Evolutionary conservation across 169 alveolate genomes (phyloP), one percentile per base, ranked within the genome.

Genomic region (Eimeria mitis): DNA sequence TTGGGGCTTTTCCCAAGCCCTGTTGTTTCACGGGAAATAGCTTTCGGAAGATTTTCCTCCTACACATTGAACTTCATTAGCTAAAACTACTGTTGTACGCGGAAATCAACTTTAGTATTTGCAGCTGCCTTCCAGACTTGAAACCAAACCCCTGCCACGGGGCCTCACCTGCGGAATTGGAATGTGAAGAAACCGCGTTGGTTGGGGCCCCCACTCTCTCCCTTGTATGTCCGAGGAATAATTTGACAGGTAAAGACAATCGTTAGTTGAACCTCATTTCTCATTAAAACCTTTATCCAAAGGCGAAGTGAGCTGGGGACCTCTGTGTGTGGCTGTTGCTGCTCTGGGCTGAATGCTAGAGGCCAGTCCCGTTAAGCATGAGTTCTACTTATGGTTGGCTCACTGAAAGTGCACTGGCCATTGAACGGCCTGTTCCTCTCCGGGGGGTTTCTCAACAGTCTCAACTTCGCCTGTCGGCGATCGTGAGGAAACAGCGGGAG

Each of bases 351-450:
- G 3, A 34, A 14, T 6, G n/a, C n/a, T 6, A 54, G 1, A 19
- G 28, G 9, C 16, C 81, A 37, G 52, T n/a, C 81, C 61, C 6
- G 61, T 75, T 40, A 56, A 87, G 79, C 52, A 87, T 87, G 94
- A 87, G 94, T 63, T 87, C 94, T 25, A 87, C 94, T 8, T 87
- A 87, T 65, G 94, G 94, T 13, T 87, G 94, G 94, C 94, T 87
- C n/a, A 87, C 94, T 87, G 94, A 87, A n/a, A 87, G 94, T 34
- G 83, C 94, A 37, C 37, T 87, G 63, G 61, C 94, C 63, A 65
- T 87, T 65, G 94, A 87, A 63, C 81, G 94, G 42, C 94, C 94
- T 21, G 31, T 87, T 21, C 94, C 94, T 44, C n/a, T 87, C 4
- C 79, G 63, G 11, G 94, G 84, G 6, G 83, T 87, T 40, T 87